Evolutionary conservation across 305 asterid species (phyloP), one percentile per base, ranked within the genome.

Genomic region (Rubia balearica): DNA sequence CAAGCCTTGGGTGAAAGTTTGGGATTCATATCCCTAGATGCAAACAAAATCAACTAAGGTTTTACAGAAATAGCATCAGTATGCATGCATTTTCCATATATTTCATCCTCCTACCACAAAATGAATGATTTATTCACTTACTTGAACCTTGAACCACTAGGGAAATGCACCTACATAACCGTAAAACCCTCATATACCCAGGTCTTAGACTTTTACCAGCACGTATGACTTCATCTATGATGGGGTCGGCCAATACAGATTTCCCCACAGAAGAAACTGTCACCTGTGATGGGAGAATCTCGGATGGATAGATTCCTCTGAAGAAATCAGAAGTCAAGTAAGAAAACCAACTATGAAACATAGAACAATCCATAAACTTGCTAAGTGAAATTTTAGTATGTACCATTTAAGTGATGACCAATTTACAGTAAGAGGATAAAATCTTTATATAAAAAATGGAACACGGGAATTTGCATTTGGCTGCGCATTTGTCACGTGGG

Each of bases 231-330:
- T 84, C 86, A 73, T 78, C 79, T 14, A 79, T 53, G 64, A 81
- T 55, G 14, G 77, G 71, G 64, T 70, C 81, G 46, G 79, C 73
- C 24, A 13, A 60, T 43, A 71, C 76, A 77, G 45, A 46, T 36
- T 77, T 76, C 9, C 36, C 43, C 62, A 74, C 76, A 74, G 63
- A 81, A n/a, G 30, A 51, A 30, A 81, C 71, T 68, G 80, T 70
- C 53, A 81, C 64, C 76, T 83, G 78, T 33, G 80, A 78, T 49
- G 97, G 97, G 78, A 91, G 69, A 75, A 82, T 72, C 67, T 90
- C 95, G 9, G 87, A 87, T 40, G 99, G 99, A 77, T 94, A 94
- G 67, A 91, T 72, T 33, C 97, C 99, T 10, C 99, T 94, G 83
- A 79, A 19, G 63, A 81, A 82, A 78, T 21, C 71, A 51, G 1